phyloP scores from a whole-genome alignment of 2,329 filamentous ascomycete genomes.

The Metarhizium guizhouense region DNA sequence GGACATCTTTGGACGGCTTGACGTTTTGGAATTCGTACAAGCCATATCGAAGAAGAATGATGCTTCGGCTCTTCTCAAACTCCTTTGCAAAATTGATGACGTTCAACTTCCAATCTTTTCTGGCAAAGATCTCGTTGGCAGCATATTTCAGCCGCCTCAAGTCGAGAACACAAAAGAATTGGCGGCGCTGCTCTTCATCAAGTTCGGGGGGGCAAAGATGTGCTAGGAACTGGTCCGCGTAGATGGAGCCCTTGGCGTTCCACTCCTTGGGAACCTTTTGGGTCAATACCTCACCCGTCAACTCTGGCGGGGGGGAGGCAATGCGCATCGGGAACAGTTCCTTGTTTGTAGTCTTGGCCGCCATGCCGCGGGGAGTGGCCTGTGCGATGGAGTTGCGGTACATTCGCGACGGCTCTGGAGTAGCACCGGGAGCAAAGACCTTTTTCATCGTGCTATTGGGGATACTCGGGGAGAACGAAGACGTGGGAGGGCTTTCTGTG shows the following conservation, averaged over 20 bases:
- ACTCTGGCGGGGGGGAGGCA: constrained; percentile 44
- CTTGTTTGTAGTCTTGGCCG: constrained; percentile 36
- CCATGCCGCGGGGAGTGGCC: constrained; percentile 39
- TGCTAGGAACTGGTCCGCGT: constrained; percentile 49
- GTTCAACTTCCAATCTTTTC: constrained; percentile 55
- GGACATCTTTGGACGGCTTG: constrained; percentile 47
- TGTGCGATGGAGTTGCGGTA: constrained; percentile 37
- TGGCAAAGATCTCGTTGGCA: constrained; percentile 50
- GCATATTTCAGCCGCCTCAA: constrained; percentile 52
- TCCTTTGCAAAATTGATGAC: constrained; percentile 55
- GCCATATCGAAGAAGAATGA: constrained; percentile 53
- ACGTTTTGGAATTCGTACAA: constrained; percentile 56
- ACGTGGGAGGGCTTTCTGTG: constrained; percentile 20
- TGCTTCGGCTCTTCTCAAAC: constrained; percentile 53
- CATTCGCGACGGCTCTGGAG: constrained; percentile 33
- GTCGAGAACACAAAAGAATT: constrained; percentile 56
- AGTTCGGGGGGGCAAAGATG: constrained; percentile 49
- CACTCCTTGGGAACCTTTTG: constrained; percentile 45
- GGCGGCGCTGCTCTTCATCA: constrained; percentile 49
- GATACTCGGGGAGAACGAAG: constrained; percentile 36
- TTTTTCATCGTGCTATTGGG: constrained; percentile 36
- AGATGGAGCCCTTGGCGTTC: constrained; percentile 44
- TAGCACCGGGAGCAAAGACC: constrained; percentile 36
- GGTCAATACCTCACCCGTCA: constrained; percentile 45
- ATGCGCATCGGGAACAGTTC: constrained; percentile 52